phyloP scores from a whole-genome alignment of 1,139 yeast species.

The Zygoascus meyerae region DNA sequence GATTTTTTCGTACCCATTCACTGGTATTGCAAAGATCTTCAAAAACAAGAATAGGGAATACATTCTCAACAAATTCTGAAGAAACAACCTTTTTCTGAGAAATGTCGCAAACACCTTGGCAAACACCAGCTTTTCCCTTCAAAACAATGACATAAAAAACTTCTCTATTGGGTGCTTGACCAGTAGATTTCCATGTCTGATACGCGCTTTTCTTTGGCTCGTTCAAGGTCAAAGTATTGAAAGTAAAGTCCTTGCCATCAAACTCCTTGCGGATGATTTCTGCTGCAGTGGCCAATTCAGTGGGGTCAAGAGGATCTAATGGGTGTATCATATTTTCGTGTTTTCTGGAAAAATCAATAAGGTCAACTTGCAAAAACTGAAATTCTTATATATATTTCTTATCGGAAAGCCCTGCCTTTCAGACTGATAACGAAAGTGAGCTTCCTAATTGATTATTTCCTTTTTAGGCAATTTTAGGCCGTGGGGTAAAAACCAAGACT shows the following conservation, averaged over 20 bases:
- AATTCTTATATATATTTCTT: too few relatives aligned
- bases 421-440: too few relatives aligned
- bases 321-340: slow-evolving; percentile 4
- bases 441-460: too few relatives aligned
- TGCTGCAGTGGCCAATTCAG: slow-evolving; percentile 7
- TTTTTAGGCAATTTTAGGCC: too few relatives aligned
- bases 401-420: too few relatives aligned
- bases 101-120: slow-evolving; percentile 65
- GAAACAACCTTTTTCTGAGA: slow-evolving; percentile 43
- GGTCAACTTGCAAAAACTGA: too few relatives aligned
- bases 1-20: slow-evolving; percentile 58
- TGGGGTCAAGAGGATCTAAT: slow-evolving; percentile 10
- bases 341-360: too few relatives aligned
- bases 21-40: slow-evolving; percentile 62
- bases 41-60: slow-evolving; percentile 70
- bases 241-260: slow-evolving; percentile 23
- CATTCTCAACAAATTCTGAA: slow-evolving; percentile 49
- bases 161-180: slow-evolving; percentile 48
- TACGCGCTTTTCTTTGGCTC: slow-evolving; percentile 64
- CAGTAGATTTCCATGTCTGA: slow-evolving; percentile 56
- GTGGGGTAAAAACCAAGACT: too few relatives aligned
- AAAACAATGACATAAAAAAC: slow-evolving; percentile 61
- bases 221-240: slow-evolving; percentile 64
- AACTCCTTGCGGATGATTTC: slow-evolving; percentile 1
- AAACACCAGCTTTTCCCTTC: slow-evolving; percentile 53